Percentiles rank a stretch among this genome's conserved stretches.
Conservation (phyloP, 306 rosid species). For the Sicyos edulis region DNA sequence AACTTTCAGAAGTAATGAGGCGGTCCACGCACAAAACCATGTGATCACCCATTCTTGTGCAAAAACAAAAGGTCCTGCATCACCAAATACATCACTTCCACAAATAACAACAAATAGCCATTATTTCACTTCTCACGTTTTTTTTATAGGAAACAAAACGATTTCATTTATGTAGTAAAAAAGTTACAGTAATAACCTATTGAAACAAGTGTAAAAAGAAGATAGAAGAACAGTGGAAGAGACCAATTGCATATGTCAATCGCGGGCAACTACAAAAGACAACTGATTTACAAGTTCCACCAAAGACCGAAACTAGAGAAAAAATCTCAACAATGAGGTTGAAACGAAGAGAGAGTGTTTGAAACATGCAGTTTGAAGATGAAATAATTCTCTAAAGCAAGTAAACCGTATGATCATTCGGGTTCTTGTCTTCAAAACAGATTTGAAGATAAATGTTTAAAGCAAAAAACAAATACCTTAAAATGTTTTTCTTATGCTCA, state of each 20-base stretch:
- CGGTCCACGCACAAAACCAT: slow-evolving; percentile 73
- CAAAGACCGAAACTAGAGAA: too few species aligned
- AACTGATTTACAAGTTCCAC: too few species aligned
- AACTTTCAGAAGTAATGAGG: slow-evolving; percentile 37
- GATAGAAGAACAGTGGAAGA: too few species aligned
- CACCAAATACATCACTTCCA: not conserved
- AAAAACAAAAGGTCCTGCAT: slow-evolving; percentile 22
- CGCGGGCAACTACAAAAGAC: too few species aligned
- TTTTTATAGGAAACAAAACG: not conserved
- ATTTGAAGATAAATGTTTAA: not conserved
- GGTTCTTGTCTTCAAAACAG: not conserved
- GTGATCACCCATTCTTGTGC: slow-evolving; percentile 69
- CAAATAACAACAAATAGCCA: not conserved
- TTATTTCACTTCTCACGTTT: not conserved
- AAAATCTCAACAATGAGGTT: too few species aligned
- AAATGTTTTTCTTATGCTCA: not conserved
- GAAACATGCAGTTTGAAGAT: not conserved
- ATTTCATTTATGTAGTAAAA: not conserved
- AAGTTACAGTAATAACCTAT: not conserved
- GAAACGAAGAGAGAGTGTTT: too few species aligned
- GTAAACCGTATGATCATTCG: not conserved
- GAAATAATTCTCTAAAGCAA: not conserved
- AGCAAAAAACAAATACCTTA: not conserved
- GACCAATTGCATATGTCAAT: too few species aligned
- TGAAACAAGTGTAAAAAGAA: too few species aligned